These are phyloP conservation scores for Anthracocystis panici-leucophaei DNA, from an alignment of 1,284 basidiomycete species.

Conservation along the genomic window DNA sequence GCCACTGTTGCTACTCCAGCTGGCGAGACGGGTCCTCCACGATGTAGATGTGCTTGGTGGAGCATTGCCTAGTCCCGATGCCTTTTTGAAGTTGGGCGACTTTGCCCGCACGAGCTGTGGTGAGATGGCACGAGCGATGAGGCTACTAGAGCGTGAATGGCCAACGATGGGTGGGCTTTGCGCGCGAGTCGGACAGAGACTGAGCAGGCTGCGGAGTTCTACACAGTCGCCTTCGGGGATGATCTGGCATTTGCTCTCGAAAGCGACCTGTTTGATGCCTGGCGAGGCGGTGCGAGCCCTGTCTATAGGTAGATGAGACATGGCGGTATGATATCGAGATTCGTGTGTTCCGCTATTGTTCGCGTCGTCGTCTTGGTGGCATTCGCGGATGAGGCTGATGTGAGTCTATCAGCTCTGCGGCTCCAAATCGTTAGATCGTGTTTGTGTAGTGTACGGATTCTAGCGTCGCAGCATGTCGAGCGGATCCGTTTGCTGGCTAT, in stretches of 20 bases:
- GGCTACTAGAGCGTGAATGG: slow-evolving; percentile 4
- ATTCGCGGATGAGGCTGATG: no score
- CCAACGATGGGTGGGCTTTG: slow-evolving; percentile 32
- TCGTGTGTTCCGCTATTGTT: neutral
- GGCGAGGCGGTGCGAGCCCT: slow-evolving; percentile 17
- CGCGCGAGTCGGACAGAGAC: slow-evolving; percentile 30
- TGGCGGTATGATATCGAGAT: neutral
- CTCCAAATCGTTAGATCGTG: neutral
- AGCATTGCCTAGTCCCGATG: slow-evolving; percentile 11
- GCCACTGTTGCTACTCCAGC: slow-evolving; percentile 23
- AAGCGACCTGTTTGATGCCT: slow-evolving; percentile 34
- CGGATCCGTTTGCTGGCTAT: neutral
- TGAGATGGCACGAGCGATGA: slow-evolving; percentile 41
- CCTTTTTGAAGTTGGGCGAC: slow-evolving; percentile 21
- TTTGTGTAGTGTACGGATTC: neutral
- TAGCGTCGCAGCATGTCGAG: slow-evolving; percentile 1
- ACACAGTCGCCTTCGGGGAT: slow-evolving; percentile 46
- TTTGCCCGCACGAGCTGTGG: slow-evolving; percentile 28
- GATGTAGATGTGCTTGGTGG: slow-evolving; percentile 13
- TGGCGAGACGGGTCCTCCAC: slow-evolving; percentile 30
- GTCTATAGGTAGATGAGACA: slow-evolving; percentile 15
- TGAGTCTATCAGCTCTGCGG: no score
- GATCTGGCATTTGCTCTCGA: slow-evolving; percentile 42
- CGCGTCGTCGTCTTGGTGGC: neutral
- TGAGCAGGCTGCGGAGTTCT: slow-evolving; percentile 44